phyloP scores from a whole-genome alignment of 2,329 filamentous ascomycete genomes.

The Kalaharituber pfeilii region DNA sequence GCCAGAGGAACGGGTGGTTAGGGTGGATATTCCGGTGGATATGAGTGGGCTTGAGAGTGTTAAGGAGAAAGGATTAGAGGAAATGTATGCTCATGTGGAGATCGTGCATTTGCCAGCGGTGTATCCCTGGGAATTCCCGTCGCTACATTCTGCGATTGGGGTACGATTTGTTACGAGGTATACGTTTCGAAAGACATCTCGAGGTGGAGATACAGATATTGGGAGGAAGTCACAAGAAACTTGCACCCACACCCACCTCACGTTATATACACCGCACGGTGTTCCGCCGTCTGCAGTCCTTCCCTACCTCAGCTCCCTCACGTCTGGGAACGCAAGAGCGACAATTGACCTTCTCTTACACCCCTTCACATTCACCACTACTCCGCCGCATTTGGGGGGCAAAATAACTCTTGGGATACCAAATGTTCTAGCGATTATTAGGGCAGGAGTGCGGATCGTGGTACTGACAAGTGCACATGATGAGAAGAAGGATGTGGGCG shows the following conservation, averaged over 20 bases:
- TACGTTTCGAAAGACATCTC: neutral
- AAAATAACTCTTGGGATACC: neutral
- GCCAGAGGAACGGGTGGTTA: constrained; percentile 2
- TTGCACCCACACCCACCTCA: constrained; percentile 42
- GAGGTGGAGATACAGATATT: constrained; percentile 37
- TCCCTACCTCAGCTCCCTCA: constrained; percentile 3
- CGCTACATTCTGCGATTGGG: neutral
- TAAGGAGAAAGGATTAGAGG: neutral
- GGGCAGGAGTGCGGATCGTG: constrained; percentile 12
- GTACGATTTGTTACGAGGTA: neutral
- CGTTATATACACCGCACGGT: constrained; percentile 14
- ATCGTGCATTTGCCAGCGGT: neutral
- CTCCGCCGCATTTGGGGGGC: neutral
- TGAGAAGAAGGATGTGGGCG: constrained; percentile 3
- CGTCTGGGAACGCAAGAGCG: constrained; percentile 31
- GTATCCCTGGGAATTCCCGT: neutral
- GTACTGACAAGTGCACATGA: constrained; percentile 3
- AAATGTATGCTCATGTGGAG: neutral
- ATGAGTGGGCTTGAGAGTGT: neutral
- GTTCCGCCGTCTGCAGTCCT: constrained; percentile 13
- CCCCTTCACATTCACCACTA: constrained; percentile 32
- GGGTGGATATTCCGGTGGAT: neutral
- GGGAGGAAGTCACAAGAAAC: constrained; percentile 49
- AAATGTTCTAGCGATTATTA: constrained; percentile 6
- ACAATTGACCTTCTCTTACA: constrained; percentile 46